These are phyloP conservation scores for Vaccinium vitisidaea DNA, from an alignment of 148 eudicot species.

Conservation along the genomic window DNA sequence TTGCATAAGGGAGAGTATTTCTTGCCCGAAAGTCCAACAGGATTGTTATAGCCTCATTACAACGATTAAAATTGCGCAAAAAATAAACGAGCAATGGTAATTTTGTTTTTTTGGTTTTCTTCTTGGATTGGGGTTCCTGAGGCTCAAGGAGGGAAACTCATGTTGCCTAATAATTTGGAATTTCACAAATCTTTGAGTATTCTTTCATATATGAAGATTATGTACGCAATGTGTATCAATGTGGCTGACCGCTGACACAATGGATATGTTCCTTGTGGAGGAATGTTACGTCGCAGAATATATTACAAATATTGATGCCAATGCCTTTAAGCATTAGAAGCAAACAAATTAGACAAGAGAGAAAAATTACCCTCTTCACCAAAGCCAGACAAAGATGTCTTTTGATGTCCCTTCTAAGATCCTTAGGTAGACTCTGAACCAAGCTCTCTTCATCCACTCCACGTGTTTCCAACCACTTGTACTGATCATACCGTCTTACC, in stretches of 20 bases:
- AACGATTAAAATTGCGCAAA: background rate
- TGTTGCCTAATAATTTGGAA: background rate
- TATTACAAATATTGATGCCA: background rate
- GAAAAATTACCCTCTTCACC: constrained; percentile 64
- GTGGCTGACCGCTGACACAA: background rate
- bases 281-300: background rate
- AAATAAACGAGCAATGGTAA: background rate
- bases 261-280: background rate
- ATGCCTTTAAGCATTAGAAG: background rate
- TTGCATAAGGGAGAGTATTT: background rate
- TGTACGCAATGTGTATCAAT: background rate
- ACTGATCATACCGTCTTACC: constrained; percentile 90
- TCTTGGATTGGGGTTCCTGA: background rate
- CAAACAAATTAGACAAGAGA: background rate
- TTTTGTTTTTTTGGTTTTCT: background rate
- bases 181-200: background rate
- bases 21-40: background rate
- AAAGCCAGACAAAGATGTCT: constrained; percentile 91
- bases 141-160: background rate
- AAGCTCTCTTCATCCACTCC: constrained; percentile 88
- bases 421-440: constrained; percentile 78
- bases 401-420: constrained; percentile 85
- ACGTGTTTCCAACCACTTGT: constrained; percentile 90
- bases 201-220: background rate
- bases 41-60: background rate